Evolutionary conservation across 768 basidiomycete species (phyloP).

Genomic region (Macrocybe gigantea): DNA sequence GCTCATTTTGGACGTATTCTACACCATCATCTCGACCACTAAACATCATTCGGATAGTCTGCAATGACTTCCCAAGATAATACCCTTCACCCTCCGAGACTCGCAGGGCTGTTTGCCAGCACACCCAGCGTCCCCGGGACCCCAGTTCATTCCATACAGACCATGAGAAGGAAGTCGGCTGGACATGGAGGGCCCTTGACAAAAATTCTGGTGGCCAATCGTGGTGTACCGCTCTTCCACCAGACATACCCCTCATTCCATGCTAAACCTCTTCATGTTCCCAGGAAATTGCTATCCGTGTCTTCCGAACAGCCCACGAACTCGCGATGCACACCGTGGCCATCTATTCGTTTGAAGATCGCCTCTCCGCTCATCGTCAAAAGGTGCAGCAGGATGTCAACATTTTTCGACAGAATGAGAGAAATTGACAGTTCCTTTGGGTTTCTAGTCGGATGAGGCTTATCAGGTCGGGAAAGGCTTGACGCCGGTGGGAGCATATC

Average conservation of each 20-base stretch:
- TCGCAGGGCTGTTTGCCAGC: slow-evolving; percentile 64
- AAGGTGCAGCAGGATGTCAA: slow-evolving; percentile 51
- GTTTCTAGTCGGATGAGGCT: slow-evolving; percentile 85
- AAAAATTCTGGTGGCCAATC: slow-evolving; percentile 89
- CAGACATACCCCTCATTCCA: slow-evolving; percentile 3
- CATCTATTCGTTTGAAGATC: slow-evolving; percentile 96
- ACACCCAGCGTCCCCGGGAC: slow-evolving; percentile 79
- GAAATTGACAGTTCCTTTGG: slow-evolving; percentile 21
- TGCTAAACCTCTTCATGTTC: slow-evolving; percentile 3
- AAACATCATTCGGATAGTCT: too few species aligned
- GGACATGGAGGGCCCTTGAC: slow-evolving; percentile 88
- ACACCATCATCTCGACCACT: too few species aligned
- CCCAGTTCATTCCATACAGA: slow-evolving; percentile 85
- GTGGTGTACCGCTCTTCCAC: slow-evolving; percentile 56
- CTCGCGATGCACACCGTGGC: slow-evolving; percentile 99
- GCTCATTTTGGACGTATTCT: too few species aligned
- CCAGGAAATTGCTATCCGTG: slow-evolving; percentile 99
- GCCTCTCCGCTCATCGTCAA: slow-evolving; percentile 94
- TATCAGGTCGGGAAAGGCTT: slow-evolving; percentile 97
- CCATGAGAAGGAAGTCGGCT: slow-evolving; percentile 85
- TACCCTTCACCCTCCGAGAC: slow-evolving; percentile 64
- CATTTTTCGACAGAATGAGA: slow-evolving; percentile 35
- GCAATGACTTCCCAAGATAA: slow-evolving; percentile 15
- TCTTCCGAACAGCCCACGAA: slow-evolving; percentile 97
- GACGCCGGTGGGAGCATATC: slow-evolving; percentile 94